Conservation (phyloP, 2,329 filamentous ascomycete genomes). For the Fusarium coicis region DNA sequence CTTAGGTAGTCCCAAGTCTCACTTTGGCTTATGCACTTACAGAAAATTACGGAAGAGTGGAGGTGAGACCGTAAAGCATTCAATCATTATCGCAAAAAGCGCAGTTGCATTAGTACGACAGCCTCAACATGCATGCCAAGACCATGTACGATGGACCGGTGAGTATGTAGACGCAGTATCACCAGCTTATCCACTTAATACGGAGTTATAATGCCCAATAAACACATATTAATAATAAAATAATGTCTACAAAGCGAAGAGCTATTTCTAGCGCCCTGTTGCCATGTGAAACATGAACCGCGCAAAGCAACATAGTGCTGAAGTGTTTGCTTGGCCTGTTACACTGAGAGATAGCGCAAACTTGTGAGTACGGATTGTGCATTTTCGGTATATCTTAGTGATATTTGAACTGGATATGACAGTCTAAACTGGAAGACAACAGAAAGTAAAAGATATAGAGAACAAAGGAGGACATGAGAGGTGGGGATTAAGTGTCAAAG, state of each 20-base stretch:
- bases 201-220: background rate
- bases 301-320: background rate
- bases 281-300: background rate
- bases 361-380: background rate
- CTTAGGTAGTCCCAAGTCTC: too few species aligned
- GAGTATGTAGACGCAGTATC: too few species aligned
- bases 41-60: background rate
- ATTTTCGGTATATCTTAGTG: background rate
- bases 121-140: background rate
- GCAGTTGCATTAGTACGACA: background rate
- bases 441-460: background rate
- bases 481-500: background rate
- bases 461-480: background rate
- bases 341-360: background rate
- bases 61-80: background rate
- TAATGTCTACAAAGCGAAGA: background rate
- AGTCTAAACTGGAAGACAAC: accelerated
- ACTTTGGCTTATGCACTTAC: background rate
- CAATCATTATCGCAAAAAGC: background rate
- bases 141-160: background rate
- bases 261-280: background rate
- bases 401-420: accelerated
- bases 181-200: too few species aligned
- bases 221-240: too few species aligned
- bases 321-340: background rate